A percentile compares a stretch with the other conserved stretches of the same genome.
Evolutionary conservation across 805 yeast species (phyloP).

Genomic region (Komagataella populi): DNA sequence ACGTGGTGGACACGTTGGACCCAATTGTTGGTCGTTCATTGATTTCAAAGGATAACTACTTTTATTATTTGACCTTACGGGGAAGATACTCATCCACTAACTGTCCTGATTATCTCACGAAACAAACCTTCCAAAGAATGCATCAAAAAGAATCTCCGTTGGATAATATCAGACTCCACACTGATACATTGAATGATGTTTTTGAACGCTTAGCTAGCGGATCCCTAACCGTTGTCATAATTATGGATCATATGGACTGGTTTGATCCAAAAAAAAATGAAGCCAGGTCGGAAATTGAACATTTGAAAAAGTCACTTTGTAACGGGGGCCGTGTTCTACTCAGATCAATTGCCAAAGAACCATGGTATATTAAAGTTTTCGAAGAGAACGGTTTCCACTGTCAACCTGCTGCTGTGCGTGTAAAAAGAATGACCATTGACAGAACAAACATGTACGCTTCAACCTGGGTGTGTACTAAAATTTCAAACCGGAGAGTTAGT

Average conservation of each 20-base stretch:
- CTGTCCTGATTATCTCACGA: constrained; percentile 67
- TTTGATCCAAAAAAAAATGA: constrained; percentile 54
- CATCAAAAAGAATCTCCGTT: constrained; percentile 31
- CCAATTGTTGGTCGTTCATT: constrained; percentile 55
- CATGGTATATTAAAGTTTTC: constrained; percentile 68
- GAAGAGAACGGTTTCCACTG: constrained; percentile 57
- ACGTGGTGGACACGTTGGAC: constrained; percentile 66
- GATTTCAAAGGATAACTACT: constrained; percentile 61
- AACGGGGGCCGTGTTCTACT: constrained; percentile 64
- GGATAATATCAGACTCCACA: constrained; percentile 63
- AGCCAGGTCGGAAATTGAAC: constrained; percentile 52
- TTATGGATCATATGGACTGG: constrained; percentile 94
- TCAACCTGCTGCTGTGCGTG: constrained; percentile 56
- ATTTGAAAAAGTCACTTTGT: constrained; percentile 46
- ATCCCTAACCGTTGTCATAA: constrained; percentile 62
- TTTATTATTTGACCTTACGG: constrained; percentile 55
- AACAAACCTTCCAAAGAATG: constrained; percentile 26
- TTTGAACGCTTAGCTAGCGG: constrained; percentile 47
- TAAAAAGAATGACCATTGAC: constrained; percentile 53
- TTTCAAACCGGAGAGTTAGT: constrained; percentile 2
- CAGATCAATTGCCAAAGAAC: constrained; percentile 59
- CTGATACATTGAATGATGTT: constrained; percentile 69
- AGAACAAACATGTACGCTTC: constrained; percentile 83
- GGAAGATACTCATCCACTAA: constrained; percentile 48
- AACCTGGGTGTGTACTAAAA: constrained; percentile 71